A percentile compares a stretch with the other conserved stretches of the same genome.
These are phyloP conservation scores for Panicum miliaceum DNA, from an alignment of 176 grass and related monocot species.

Conservation along the genomic window DNA sequence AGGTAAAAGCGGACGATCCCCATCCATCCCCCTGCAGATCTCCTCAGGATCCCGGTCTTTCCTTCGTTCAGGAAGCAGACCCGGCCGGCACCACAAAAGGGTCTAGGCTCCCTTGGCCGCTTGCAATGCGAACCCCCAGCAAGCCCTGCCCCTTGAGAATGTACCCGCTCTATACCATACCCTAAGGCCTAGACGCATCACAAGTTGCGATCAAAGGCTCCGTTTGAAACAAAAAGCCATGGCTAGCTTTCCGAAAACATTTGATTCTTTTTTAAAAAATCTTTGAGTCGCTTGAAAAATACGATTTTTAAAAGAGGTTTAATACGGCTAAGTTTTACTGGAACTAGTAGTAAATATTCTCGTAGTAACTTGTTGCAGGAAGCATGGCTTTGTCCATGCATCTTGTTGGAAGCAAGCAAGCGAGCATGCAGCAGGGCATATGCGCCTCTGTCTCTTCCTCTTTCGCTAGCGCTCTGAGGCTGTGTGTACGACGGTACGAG, in stretches of 20 bases:
- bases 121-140: neutral
- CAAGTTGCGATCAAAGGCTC: neutral
- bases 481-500: slow-evolving; percentile 13
- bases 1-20: slow-evolving; percentile 23
- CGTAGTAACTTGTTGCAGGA: neutral
- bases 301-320: neutral
- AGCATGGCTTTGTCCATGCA: slow-evolving; percentile 39
- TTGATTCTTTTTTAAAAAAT: neutral
- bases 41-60: slow-evolving; percentile 26
- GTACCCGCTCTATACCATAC: neutral
- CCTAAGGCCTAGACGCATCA: neutral
- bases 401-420: slow-evolving; percentile 6
- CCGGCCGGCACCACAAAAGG: slow-evolving; percentile 15
- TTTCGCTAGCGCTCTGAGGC: neutral
- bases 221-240: neutral
- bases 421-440: neutral
- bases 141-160: neutral
- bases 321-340: neutral
- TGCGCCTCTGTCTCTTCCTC: neutral
- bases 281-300: neutral
- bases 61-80: slow-evolving; percentile 13
- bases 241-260: neutral
- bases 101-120: slow-evolving; percentile 43
- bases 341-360: slow-evolving; percentile 9
- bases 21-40: slow-evolving; percentile 51